Conservation (phyloP, 192 early-diverging fungal genomes). For the Umbelopsis ramanniana region DNA sequence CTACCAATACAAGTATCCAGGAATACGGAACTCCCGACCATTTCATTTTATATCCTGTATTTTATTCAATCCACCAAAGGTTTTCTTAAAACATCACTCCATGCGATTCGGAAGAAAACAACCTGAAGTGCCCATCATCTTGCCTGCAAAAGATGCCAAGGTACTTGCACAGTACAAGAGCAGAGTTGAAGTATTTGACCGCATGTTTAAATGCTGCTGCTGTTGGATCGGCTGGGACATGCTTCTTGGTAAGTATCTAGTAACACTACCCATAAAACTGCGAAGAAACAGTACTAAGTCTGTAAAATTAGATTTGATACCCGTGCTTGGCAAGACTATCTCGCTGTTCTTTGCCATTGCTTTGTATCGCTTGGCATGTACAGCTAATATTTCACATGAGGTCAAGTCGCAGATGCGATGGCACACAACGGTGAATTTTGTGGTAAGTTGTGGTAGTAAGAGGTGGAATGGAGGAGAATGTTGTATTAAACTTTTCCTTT, state of each 20-base stretch:
- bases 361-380: slow-evolving; percentile 30
- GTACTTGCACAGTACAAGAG: slow-evolving; percentile 25
- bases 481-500: neutral
- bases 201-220: slow-evolving; percentile 34
- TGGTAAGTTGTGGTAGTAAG: slow-evolving; percentile 23
- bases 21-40: no score
- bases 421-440: slow-evolving; percentile 34
- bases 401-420: slow-evolving; percentile 31
- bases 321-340: slow-evolving; percentile 35
- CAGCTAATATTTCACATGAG: slow-evolving; percentile 24
- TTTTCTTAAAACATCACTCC: no score
- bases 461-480: no score
- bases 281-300: neutral
- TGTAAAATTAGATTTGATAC: slow-evolving; percentile 28
- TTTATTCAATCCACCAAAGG: no score
- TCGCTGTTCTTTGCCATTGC: slow-evolving; percentile 29
- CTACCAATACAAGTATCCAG: no score
- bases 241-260: slow-evolving; percentile 24
- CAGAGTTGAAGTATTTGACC: slow-evolving; percentile 16
- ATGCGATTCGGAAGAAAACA: neutral
- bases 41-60: no score
- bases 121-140: neutral
- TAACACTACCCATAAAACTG: neutral
- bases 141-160: neutral
- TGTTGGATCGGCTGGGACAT: slow-evolving; percentile 42